Percentiles rank a stretch among this genome's conserved stretches.
Conservation (phyloP, 805 yeast genomes). For the Candida nemodendra region DNA sequence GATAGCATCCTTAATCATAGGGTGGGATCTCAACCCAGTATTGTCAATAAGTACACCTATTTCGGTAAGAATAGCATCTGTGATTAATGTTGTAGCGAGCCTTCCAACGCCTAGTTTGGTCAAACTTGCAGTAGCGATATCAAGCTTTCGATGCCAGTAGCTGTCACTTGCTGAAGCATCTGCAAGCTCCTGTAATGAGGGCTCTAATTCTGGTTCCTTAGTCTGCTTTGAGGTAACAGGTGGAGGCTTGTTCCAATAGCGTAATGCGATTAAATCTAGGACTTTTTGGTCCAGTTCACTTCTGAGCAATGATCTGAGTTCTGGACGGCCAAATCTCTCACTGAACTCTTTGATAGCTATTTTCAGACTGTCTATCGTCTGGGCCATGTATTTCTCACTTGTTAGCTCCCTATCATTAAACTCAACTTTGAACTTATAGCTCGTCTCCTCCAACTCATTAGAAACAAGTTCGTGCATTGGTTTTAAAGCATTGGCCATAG, state of each 20-base stretch:
- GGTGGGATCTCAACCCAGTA: slow-evolving; percentile 80
- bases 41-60: slow-evolving; percentile 68
- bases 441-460: slow-evolving; percentile 89
- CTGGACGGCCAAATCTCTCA: slow-evolving; percentile 76
- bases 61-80: slow-evolving; percentile 76
- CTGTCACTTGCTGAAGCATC: slow-evolving; percentile 62
- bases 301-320: slow-evolving; percentile 73
- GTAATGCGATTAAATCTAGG: slow-evolving; percentile 78
- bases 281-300: slow-evolving; percentile 87
- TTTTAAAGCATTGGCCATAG: slow-evolving; percentile 84
- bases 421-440: slow-evolving; percentile 92
- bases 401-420: slow-evolving; percentile 93
- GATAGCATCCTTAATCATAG: slow-evolving; percentile 78
- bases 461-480: slow-evolving; percentile 86
- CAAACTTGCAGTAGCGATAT: slow-evolving; percentile 74
- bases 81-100: slow-evolving; percentile 75
- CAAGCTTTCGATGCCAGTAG: slow-evolving; percentile 87
- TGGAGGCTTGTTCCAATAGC: slow-evolving; percentile 83
- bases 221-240: slow-evolving; percentile 15
- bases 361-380: slow-evolving; percentile 84
- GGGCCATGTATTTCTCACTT: slow-evolving; percentile 91
- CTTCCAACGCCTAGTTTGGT: slow-evolving; percentile 96
- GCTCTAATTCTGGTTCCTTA: slow-evolving; percentile 32
- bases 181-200: slow-evolving; percentile 54
- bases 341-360: slow-evolving; percentile 84